These are phyloP conservation scores for Geotrichum carabidarum DNA, from an alignment of 1,139 yeast species.

Conservation along the genomic window DNA sequence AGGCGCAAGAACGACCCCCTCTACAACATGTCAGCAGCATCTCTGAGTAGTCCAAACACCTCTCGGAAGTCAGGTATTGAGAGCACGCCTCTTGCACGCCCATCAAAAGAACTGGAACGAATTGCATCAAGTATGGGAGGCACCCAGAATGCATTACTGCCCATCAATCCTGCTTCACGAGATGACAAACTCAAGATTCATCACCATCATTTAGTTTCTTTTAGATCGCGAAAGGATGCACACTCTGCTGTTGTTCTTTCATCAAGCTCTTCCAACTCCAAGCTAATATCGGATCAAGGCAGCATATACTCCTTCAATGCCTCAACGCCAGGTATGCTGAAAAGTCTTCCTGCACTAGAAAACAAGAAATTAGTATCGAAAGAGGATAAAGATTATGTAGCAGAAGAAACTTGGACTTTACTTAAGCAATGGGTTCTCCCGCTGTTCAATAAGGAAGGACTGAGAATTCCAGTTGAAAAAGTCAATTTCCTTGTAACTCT, in stretches of 20 bases:
- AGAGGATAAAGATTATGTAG: constrained; percentile 46
- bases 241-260: constrained; percentile 41
- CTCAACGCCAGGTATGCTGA: constrained; percentile 34
- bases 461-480: constrained; percentile 54
- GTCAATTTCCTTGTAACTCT: constrained; percentile 47
- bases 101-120: constrained; percentile 43
- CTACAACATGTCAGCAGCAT: too few relatives aligned
- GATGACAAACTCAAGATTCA: constrained; percentile 25
- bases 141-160: constrained; percentile 25
- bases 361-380: constrained; percentile 32
- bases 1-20: constrained; percentile 32
- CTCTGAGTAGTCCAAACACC: constrained; percentile 33
- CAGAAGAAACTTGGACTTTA: constrained; percentile 48
- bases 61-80: constrained; percentile 34
- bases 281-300: constrained; percentile 41
- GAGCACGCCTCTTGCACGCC: constrained; percentile 41
- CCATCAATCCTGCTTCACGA: constrained; percentile 21
- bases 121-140: constrained; percentile 35
- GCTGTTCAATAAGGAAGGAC: constrained; percentile 46
- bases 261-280: constrained; percentile 47
- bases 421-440: constrained; percentile 44
- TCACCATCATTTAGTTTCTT: constrained; percentile 37
- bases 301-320: constrained; percentile 48
- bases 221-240: constrained; percentile 39
- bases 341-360: constrained; percentile 34